Evolutionary conservation across 2,329 filamentous ascomycete species (phyloP).

Genomic region (Venturia asperata): DNA sequence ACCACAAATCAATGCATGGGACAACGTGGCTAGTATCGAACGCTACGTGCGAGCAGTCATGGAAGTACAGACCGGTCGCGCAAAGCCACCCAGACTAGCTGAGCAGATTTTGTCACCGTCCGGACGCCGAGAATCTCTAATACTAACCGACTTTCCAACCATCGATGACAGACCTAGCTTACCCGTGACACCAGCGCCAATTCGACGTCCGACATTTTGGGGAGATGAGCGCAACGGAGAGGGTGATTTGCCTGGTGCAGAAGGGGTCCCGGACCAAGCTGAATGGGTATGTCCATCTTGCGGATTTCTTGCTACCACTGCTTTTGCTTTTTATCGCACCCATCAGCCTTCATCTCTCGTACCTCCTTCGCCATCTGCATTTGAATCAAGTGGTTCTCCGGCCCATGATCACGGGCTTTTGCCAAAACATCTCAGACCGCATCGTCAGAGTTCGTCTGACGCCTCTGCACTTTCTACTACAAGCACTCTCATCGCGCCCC

Average conservation of each 20-base stretch:
- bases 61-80: conserved; percentile 52
- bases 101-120: conserved; percentile 27
- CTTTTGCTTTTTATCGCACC: conserved; percentile 27
- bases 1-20: conserved; percentile 78
- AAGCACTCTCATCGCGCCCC: conserved; percentile 8
- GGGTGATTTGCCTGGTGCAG: conserved; percentile 62
- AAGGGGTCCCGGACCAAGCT: conserved; percentile 77
- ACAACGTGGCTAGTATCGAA: conserved; percentile 80
- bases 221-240: conserved; percentile 50
- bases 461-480: conserved; percentile 15
- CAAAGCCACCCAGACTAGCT: conserved; percentile 38
- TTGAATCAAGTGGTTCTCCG: background rate
- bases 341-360: conserved; percentile 23
- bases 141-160: conserved; percentile 80
- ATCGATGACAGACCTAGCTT: conserved; percentile 77
- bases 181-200: conserved; percentile 81
- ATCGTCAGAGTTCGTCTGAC: conserved; percentile 16
- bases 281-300: conserved; percentile 78
- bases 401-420: conserved; percentile 1
- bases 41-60: conserved; percentile 71
- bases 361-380: conserved; percentile 19
- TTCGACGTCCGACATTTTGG: conserved; percentile 63
- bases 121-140: conserved; percentile 47
- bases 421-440: conserved; percentile 11
- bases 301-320: conserved; percentile 31